These are phyloP conservation scores for Verticillium albo-atrum DNA, from an alignment of 2,329 filamentous ascomycete species.

Conservation along the genomic window DNA sequence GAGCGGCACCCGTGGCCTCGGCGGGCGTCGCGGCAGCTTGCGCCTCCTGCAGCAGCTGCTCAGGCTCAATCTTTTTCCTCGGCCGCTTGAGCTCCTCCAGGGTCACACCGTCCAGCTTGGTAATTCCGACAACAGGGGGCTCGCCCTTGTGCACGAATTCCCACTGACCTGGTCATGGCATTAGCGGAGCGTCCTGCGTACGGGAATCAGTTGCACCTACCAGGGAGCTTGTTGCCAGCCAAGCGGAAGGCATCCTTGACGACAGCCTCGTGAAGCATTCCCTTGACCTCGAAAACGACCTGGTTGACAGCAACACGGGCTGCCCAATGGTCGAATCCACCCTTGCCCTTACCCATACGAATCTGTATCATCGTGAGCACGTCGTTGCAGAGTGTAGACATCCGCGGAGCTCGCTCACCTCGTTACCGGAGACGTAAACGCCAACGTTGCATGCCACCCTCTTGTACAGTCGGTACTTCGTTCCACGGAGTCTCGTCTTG, in stretches of 20 bases:
- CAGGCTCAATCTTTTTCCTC: slow-evolving; percentile 58
- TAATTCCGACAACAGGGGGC: slow-evolving; percentile 84
- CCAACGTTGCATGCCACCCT: slow-evolving; percentile 88
- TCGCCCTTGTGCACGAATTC: slow-evolving; percentile 95
- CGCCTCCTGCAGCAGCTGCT: slow-evolving; percentile 23
- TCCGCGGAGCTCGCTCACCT: slow-evolving; percentile 47
- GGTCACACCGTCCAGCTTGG: slow-evolving; percentile 81
- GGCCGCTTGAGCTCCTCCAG: slow-evolving; percentile 79
- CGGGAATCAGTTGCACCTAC: slow-evolving; percentile 41
- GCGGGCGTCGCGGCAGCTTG: slow-evolving; percentile 25
- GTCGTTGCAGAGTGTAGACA: too few species aligned
- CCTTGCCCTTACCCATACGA: slow-evolving; percentile 99
- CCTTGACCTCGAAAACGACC: slow-evolving; percentile 88
- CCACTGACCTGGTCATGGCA: slow-evolving; percentile 59
- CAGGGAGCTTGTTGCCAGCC: slow-evolving; percentile 91
- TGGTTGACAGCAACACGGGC: slow-evolving; percentile 85
- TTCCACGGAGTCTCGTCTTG: slow-evolving; percentile 78
- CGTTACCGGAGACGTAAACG: slow-evolving; percentile 93
- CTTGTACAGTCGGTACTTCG: slow-evolving; percentile 91
- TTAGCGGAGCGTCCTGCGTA: background rate
- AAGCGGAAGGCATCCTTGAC: slow-evolving; percentile 89
- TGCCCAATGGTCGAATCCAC: slow-evolving; percentile 95
- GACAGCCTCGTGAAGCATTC: slow-evolving; percentile 89
- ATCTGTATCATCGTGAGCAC: slow-evolving; percentile 41
- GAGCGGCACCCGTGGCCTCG: slow-evolving; percentile 25